phyloP scores from a whole-genome alignment of 169 alveolate genomes.

The Plasmodium knowlesi region DNA sequence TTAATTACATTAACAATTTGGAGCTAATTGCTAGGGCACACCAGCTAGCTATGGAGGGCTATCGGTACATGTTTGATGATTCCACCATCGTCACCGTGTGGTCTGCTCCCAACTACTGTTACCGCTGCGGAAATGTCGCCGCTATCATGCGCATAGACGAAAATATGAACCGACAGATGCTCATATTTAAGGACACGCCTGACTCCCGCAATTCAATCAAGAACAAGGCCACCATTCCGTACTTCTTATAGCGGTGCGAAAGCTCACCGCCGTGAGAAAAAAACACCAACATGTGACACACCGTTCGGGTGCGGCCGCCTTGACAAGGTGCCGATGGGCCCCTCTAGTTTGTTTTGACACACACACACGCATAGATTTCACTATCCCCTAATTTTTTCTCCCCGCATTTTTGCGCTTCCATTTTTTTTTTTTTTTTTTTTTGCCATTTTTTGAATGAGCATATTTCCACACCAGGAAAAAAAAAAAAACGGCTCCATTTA shows the following conservation, averaged over 20 bases:
- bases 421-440: not conserved
- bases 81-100: slow-evolving; percentile 96
- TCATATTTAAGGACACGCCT: slow-evolving; percentile 63
- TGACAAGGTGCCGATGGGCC: not conserved
- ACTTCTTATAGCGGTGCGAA: slow-evolving; percentile 23
- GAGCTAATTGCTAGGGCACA: slow-evolving; percentile 99
- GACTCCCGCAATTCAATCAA: slow-evolving; percentile 67
- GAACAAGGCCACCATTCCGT: slow-evolving; percentile 72
- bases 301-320: not conserved
- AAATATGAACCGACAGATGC: slow-evolving; percentile 78
- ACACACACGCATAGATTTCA: not conserved
- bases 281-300: not conserved
- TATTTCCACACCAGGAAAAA: not conserved
- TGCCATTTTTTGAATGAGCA: not conserved
- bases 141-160: slow-evolving; percentile 98
- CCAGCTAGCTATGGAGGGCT: slow-evolving; percentile 99
- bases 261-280: not conserved
- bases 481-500: not conserved
- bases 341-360: not conserved
- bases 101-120: slow-evolving; percentile 99
- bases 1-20: slow-evolving; percentile 95
- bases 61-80: slow-evolving; percentile 95
- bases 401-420: not conserved
- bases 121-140: slow-evolving; percentile 99
- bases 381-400: not conserved